Conservation (phyloP, 176 grass and related monocot species). For the Triticum urartu region DNA sequence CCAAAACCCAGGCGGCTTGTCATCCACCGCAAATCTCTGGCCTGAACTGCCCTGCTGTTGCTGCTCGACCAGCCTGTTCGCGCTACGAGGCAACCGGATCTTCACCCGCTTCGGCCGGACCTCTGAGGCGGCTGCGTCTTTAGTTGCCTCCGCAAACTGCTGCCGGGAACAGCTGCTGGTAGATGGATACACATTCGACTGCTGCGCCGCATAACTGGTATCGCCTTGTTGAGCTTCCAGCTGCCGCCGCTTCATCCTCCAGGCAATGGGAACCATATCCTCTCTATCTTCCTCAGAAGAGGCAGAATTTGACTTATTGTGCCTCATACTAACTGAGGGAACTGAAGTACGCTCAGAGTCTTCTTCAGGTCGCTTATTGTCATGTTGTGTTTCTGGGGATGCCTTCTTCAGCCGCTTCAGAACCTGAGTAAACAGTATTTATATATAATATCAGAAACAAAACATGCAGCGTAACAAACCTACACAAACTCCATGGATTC, state of each 20-base stretch:
- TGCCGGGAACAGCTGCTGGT: constrained; percentile 20
- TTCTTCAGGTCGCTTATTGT: constrained; percentile 17
- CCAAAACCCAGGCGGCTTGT: constrained; percentile 33
- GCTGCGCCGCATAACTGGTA: neutral
- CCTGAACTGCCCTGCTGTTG: constrained; percentile 24
- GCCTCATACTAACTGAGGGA: neutral
- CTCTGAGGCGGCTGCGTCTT: constrained; percentile 37
- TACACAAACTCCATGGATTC: neutral
- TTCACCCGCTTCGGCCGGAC: constrained; percentile 45
- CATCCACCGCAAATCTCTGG: constrained; percentile 36
- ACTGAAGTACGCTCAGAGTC: constrained; percentile 29
- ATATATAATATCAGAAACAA: constrained; percentile 15
- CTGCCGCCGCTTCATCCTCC: constrained; percentile 37
- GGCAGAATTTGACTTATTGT: constrained; percentile 19
- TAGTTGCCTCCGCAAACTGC: neutral
- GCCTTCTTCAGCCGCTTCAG: constrained; percentile 86
- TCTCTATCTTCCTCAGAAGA: constrained; percentile 54
- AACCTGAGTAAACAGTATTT: constrained; percentile 45
- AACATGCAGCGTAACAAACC: neutral
- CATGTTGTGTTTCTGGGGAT: constrained; percentile 33
- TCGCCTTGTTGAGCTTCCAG: constrained; percentile 23
- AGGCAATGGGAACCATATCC: constrained; percentile 39
- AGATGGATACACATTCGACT: constrained; percentile 9
- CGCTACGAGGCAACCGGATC: constrained; percentile 31
- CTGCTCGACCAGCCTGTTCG: constrained; percentile 27